Conservation (phyloP, 169 alveolate species). For the Perkinsus olseni region DNA sequence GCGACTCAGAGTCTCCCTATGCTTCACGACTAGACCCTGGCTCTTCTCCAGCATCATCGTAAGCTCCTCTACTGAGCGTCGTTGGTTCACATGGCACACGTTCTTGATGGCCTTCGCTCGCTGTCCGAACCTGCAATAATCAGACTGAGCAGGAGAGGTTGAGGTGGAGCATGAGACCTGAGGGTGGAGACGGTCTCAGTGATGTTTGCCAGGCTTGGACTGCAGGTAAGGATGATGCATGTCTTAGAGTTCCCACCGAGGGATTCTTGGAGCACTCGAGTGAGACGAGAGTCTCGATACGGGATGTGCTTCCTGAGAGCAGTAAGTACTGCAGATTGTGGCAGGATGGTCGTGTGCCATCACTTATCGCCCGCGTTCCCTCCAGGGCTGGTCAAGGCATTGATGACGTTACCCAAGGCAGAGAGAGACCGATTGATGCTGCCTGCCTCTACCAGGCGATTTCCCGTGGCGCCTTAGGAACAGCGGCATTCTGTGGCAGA, state of each 20-base stretch:
- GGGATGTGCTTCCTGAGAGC: constrained; percentile 35
- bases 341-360: too few species aligned
- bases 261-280: constrained; percentile 40
- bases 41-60: constrained; percentile 1
- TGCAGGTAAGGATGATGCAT: constrained; percentile 40
- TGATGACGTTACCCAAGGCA: constrained; percentile 53
- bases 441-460: constrained; percentile 52
- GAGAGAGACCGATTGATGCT: constrained; percentile 45
- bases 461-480: constrained; percentile 36
- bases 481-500: not conserved
- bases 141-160: too few species aligned
- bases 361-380: not conserved
- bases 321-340: not conserved
- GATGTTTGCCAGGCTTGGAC: constrained; percentile 31
- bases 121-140: constrained; percentile 21
- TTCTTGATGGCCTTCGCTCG: constrained; percentile 47
- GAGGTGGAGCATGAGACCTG: not conserved
- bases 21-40: not conserved
- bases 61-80: constrained; percentile 44
- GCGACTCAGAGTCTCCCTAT: not conserved
- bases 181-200: constrained; percentile 44
- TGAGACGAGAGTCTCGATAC: constrained; percentile 47
- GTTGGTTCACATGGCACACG: constrained; percentile 54
- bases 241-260: constrained; percentile 43
- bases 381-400: constrained; percentile 52